Conservation (phyloP, 495 filamentous ascomycete species). For the Neurospora tetrasperma region DNA sequence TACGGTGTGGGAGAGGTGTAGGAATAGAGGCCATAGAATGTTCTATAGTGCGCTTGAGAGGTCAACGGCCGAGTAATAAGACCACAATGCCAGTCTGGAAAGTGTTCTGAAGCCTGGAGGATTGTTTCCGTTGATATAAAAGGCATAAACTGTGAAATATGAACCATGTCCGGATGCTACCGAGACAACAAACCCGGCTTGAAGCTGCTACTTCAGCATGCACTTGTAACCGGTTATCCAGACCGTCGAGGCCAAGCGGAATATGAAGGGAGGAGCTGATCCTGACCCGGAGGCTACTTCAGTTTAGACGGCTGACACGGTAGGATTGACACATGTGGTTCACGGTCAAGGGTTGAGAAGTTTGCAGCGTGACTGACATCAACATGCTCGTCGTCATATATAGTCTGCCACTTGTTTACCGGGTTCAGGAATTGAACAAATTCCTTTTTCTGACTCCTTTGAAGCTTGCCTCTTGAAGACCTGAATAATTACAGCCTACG, state of each 20-base stretch:
- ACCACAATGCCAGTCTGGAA: background rate
- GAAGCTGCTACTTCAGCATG: background rate
- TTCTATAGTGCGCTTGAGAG: slow-evolving; percentile 1
- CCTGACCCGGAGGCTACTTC: background rate
- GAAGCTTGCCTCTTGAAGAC: background rate
- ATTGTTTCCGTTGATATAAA: slow-evolving; percentile 14
- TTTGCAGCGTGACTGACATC: background rate
- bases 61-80: background rate
- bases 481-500: background rate
- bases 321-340: background rate
- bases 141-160: slow-evolving; percentile 11
- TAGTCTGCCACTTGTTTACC: background rate
- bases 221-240: background rate
- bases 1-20: background rate
- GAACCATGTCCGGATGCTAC: background rate
- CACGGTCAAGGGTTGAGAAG: background rate
- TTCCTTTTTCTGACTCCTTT: background rate
- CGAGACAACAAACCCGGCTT: background rate
- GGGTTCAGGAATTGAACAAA: background rate
- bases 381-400: background rate
- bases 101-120: slow-evolving; percentile 1
- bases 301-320: background rate
- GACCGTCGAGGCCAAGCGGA: slow-evolving; percentile 2
- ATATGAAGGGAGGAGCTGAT: slow-evolving; percentile 4
- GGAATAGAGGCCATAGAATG: background rate